Base-by-base conservation (phyloP, 2,329 filamentous ascomycete species). In the Trichoderma pleuroti region DNA sequence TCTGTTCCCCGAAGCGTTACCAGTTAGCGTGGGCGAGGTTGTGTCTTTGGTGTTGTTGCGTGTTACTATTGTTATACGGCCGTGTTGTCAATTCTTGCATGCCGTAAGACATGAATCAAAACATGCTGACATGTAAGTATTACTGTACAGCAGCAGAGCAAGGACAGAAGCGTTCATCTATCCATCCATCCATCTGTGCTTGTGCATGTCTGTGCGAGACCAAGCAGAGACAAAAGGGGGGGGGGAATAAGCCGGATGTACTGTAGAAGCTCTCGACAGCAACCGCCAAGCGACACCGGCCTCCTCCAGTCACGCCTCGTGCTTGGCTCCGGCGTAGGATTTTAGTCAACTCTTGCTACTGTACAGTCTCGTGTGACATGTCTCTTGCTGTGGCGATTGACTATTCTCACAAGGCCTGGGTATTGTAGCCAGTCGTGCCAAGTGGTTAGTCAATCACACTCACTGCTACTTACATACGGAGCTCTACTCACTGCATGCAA, bases 221-320 rank as follows among this genome's bases (percentile, higher is more conserved):
- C 21, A 4, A 24, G 46, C n/a, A 24, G 18, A 8, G 8, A 24
- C 4, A 52, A 18, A 52, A 52, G 21, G 11, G 21, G 21, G 11
- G 21, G 39, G 39, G 56, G 56, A 36, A 68, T 60, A 68, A 52
- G 26, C 59, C 66, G 66, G 66, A n/a, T 26, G 34, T 68, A 16
- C n/a, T 59, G 28, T 14, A 30, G 24, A 32, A 46, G 14, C 42
- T 34, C 21, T 56, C 34, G 14, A 26, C 32, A 16, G 34, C 34
- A 30, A 30, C 64, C 36, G 52, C 54, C 28, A 59, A 68, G 65
- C 30, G 9, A 32, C 26, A 14, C 36, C 52, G 54, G 36, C 18
- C 36, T 32, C 56, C 52, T 59, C 26, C 26, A 28, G 26, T 28
- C 26, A 28, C 26, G 26, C 24, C 36, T 32, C 56, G 54, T 59